Base-by-base conservation (phyloP, 805 yeast genomes). In the Martiniozyma abietophila region DNA sequence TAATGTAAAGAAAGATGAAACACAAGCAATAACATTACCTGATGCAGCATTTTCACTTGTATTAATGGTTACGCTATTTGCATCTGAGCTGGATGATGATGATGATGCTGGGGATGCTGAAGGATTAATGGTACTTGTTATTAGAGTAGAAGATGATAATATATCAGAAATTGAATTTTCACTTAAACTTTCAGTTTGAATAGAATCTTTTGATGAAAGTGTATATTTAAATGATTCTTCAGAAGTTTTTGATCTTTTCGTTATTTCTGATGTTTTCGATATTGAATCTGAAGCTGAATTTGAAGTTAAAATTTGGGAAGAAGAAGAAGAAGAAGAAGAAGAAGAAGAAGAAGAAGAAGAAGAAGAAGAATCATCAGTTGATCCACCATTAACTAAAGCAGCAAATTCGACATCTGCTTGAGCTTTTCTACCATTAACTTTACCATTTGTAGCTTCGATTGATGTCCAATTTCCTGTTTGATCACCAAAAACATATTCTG, bases 401-500 rank as follows among this genome's bases (percentile, higher is more conserved):
- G 50, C 56, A 44, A 65, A 69, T 31, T 69, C 71, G 11, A 47
- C 48, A 27, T 59, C 52, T n/a, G 71, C 80, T 37, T 63, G 50
- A 1, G 49, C 52, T 27, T 53, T 46, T 56, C 83, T 69, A 18
- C 86, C 88, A 44, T 75, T 67, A 25, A 84, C 67, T 33, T 59
- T 50, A 43, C 86, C 86, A 51, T 61, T 68, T 22, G 56, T 55
- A 16, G 83, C 71, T 27, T 62, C 47, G 40, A 79, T 77, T 7
- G 82, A 75, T 31, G 62, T 51, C 76, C 79, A 76, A 22, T 54
- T 46, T 34, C 88, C 89, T 10, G 73, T 48, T 18, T 61, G 53
- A 46, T 69, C 82, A 35, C 61, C 48, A 50, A 78, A 79, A 22
- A 59, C 46, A 52, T 80, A 80, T 40, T 65, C 62, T 2, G 61